phyloP scores from a whole-genome alignment of 2,329 filamentous ascomycete species.

The Fusarium sterilihyphosum region DNA sequence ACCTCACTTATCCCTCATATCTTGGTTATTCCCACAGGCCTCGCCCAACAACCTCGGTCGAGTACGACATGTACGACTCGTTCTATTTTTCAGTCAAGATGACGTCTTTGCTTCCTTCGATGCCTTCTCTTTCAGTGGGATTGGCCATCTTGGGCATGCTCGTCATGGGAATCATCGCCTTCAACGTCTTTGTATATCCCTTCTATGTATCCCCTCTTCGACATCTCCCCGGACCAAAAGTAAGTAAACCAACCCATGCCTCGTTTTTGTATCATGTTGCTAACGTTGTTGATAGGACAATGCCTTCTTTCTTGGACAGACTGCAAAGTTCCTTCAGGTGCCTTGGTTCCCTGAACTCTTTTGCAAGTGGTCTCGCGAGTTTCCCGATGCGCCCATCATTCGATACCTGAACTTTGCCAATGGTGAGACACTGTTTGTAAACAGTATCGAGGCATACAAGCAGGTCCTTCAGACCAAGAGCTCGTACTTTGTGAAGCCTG shows the following conservation, averaged over 20 bases:
- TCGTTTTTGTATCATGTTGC: neutral
- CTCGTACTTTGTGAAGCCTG: conserved; percentile 42
- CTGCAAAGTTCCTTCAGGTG: conserved; percentile 44
- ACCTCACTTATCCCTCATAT: neutral
- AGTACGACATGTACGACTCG: neutral
- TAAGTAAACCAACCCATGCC: conserved; percentile 20
- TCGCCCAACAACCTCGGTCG: neutral
- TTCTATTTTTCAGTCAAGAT: neutral
- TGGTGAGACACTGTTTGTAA: conserved; percentile 40
- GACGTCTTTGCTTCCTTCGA: neutral
- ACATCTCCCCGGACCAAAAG: conserved; percentile 56
- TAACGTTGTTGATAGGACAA: conserved; percentile 46
- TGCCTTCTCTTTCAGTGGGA: neutral
- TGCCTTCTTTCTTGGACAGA: conserved; percentile 53
- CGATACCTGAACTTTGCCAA: conserved; percentile 44
- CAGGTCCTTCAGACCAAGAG: conserved; percentile 43
- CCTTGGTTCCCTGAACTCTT: conserved; percentile 45
- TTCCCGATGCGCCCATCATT: conserved; percentile 43
- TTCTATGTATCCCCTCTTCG: conserved; percentile 55
- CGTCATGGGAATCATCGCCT: neutral
- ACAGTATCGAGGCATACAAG: conserved; percentile 40
- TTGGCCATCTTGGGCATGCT: neutral
- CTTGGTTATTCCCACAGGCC: neutral
- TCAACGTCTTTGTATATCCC: conserved; percentile 53
- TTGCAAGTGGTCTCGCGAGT: conserved; percentile 43